Evolutionary conservation across 2,329 filamentous ascomycete species (phyloP), one percentile per base, ranked within the genome.

Genomic region (Aspergillus sp.): DNA sequence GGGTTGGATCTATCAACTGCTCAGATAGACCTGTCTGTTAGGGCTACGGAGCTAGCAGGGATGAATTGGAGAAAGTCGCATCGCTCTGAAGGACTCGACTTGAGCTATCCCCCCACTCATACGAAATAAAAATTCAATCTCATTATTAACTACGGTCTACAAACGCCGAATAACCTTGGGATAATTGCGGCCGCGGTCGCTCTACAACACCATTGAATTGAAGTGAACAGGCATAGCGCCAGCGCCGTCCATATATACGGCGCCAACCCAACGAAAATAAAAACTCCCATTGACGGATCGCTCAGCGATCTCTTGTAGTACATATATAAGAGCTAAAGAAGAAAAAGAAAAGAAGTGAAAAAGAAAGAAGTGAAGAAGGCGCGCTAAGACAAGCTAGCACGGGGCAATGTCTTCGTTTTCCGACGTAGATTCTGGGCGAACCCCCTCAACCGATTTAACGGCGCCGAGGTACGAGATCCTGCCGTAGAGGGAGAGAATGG

Each of bases 221-320:
- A 37, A 37, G 15, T n/a, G 35, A 14, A 37, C 33, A 37, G n/a
- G 35, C n/a, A n/a, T 6, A 37, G 35, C 35, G 15, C 12, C 12
- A 37, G 35, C 35, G 33, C 35, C 35, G 35, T 5, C 35, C 17
- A 43, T 43, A 31, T 31, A 9, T 31, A 17, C 40, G 19, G 40
- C 31, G 31, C 46, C 31, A 19, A 35, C 46, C 15, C 14, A 37
- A 37, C 17, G 15, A 50, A 25, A n/a, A 11, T 27, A 27, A 23
- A 11, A 50, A 27, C 33, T 39, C 33, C 37, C 9, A 17, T 14
- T 12, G 14, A 37, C 15, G n/a, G 44, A 55, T 55, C 52, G 52
- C 37, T 55, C 52, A 55, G 39, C 52, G 52, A 55, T 41, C 52
- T 41, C 25, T 50, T 55, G 46, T 14, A 17, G 19, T 57, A 62